Percentiles rank a stretch among this genome's conserved stretches.
These are phyloP conservation scores for Salix dunnii DNA, from an alignment of 345 rosid genomes.

Conservation along the genomic window DNA sequence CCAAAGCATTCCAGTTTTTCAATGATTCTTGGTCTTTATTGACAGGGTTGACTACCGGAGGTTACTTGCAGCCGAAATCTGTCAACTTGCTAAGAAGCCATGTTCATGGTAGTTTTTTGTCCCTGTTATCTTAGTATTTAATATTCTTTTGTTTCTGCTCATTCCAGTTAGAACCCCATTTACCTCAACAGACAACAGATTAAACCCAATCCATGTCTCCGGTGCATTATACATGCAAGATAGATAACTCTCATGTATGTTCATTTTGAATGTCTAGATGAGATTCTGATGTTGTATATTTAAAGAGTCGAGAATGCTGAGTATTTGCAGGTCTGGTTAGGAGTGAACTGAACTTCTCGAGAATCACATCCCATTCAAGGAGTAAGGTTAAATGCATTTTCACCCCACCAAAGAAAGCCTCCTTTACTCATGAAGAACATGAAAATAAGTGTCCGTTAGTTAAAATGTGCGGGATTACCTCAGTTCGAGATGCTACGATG, in stretches of 20 bases:
- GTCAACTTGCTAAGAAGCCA: background rate
- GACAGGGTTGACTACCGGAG: slow-evolving; percentile 7
- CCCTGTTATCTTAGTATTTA: background rate
- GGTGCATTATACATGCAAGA: background rate
- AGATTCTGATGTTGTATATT: background rate
- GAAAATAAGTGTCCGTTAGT: slow-evolving; percentile 46
- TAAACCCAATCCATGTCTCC: background rate
- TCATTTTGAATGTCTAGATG: background rate
- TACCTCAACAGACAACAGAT: background rate
- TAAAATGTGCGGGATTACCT: slow-evolving; percentile 86
- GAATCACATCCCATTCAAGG: slow-evolving; percentile 1
- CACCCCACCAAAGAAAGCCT: slow-evolving; percentile 19
- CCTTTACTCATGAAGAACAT: slow-evolving; percentile 16
- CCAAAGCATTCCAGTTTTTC: background rate
- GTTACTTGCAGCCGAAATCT: slow-evolving; percentile 11
- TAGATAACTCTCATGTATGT: background rate
- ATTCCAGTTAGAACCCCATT: background rate
- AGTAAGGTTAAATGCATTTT: background rate
- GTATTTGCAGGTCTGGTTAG: background rate
- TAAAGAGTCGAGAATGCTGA: background rate
- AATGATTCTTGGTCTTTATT: background rate
- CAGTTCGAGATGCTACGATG: slow-evolving; percentile 68
- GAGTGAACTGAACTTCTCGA: background rate
- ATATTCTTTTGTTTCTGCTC: background rate
- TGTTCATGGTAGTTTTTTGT: background rate